Conservation (phyloP, 768 basidiomycete species). For the Tylopilus sp. region DNA sequence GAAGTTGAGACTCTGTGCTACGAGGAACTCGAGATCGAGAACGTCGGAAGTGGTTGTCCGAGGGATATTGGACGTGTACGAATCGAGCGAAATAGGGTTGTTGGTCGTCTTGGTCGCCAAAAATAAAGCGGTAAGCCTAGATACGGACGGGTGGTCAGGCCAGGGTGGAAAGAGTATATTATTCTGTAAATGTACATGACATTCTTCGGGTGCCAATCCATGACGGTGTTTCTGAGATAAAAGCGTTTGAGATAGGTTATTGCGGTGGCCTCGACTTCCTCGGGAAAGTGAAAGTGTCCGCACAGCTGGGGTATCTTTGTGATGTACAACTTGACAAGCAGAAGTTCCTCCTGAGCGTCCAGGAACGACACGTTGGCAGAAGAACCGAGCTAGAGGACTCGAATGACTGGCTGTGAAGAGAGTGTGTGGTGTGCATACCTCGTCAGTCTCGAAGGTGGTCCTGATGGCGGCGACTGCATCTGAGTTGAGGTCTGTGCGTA, state of each 20-base stretch:
- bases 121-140: conserved; percentile 91
- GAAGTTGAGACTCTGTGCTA: conserved; percentile 90
- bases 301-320: conserved; percentile 84
- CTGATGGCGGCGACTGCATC: conserved; percentile 77
- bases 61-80: conserved; percentile 80
- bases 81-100: conserved; percentile 81
- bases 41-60: conserved; percentile 80
- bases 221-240: conserved; percentile 95
- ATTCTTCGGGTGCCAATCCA: conserved; percentile 99
- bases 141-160: background rate
- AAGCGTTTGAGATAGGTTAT: conserved; percentile 92
- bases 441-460: conserved; percentile 71
- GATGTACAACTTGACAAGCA: conserved; percentile 86
- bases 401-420: background rate
- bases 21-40: conserved; percentile 91
- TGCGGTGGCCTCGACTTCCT: conserved; percentile 92
- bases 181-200: conserved; percentile 83
- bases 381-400: conserved; percentile 60
- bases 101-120: conserved; percentile 98
- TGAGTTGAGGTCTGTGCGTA: conserved; percentile 66
- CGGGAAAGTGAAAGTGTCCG: conserved; percentile 81
- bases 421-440: conserved; percentile 51
- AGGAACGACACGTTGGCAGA: conserved; percentile 67
- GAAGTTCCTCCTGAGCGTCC: conserved; percentile 77
- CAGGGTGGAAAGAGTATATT: background rate